Evolutionary conservation across 148 eudicot genomes (phyloP).

Genomic region (Talinum fruticosum): DNA sequence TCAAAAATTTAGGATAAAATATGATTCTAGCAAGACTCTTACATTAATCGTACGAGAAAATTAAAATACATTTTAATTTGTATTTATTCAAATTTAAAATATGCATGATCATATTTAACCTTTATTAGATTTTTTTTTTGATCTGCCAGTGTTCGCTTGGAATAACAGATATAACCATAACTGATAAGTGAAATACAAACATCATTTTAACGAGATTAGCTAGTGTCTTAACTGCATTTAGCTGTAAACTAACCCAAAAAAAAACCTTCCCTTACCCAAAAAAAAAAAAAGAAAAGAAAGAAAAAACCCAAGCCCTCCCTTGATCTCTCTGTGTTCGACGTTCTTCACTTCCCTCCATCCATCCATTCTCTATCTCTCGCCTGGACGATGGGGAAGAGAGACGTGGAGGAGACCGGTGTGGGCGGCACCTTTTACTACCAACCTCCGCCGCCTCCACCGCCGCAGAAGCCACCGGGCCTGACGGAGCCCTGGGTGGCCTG

Average conservation of each 20-base stretch:
- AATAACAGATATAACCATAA: background rate
- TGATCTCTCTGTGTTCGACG: background rate
- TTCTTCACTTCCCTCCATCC: background rate
- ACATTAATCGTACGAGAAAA: no score
- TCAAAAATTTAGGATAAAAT: no score
- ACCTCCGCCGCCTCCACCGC: constrained; percentile 24
- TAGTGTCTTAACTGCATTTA: background rate
- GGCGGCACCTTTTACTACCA: constrained; percentile 34
- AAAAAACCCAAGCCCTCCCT: background rate
- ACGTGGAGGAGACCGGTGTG: constrained; percentile 17
- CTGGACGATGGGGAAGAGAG: constrained; percentile 39
- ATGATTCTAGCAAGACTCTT: no score
- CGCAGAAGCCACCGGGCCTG: background rate
- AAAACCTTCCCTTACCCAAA: background rate
- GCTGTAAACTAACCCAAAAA: background rate
- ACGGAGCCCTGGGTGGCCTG: constrained; percentile 30
- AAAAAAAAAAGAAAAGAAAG: background rate
- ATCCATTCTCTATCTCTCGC: background rate
- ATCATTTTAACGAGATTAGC: background rate
- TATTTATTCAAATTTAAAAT: no score
- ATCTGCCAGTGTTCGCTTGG: no score
- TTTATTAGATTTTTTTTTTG: no score
- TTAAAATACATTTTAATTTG: no score
- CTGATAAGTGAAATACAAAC: background rate
- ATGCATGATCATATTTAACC: no score